Base-by-base conservation (phyloP, 2,329 filamentous ascomycete species). In the Colletotrichum australisinense region DNA sequence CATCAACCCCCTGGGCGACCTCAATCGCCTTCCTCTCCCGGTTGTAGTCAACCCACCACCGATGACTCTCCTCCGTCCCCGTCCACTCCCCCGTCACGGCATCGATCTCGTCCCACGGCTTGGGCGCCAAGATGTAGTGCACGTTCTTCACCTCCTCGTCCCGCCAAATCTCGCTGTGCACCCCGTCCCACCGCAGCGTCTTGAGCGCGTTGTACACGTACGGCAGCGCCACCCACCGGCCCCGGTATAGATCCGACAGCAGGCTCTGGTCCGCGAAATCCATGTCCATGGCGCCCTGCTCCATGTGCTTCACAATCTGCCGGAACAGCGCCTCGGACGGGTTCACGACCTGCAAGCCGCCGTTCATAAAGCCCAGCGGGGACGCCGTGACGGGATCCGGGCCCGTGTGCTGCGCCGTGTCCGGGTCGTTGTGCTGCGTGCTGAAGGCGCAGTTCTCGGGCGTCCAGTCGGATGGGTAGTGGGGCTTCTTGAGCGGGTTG, bases 391-490 rank as follows among this genome's bases (percentile, higher is more conserved):
- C 74, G n/a, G 87, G 86, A 75, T 86, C 83, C 4, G 85, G 81
- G 46, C 82, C 87, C 4, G 78, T 77, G 5, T 78, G 82, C 80
- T 90, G 88, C 2, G 88, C 89, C 8, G 74, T 38, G 1, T 83
- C 84, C 0, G 88, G 86, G 16, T 82, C 80, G 57, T 66, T 72
- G 78, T 90, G 88, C 78, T 90, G 89, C 24, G 80, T 80, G 2
- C 89, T 90, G 80, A 89, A 91, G 73, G 88, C 89, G 81, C 90
- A 92, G 82, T 90, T 87, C 62, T 81, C 79, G 3, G 87, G 86
- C 22, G 87, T 78, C 89, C 94, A 97, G 80, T 94, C 84, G 62
- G 84, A 82, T 0, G 95, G 95, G 82, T 97, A 97, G 83, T 97
- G 94, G 35, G 89, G 79, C 81, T 94, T 95, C 77, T 90, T 88